phyloP scores from a whole-genome alignment of 495 filamentous ascomycete species.

The Baudoinia panamericana region DNA sequence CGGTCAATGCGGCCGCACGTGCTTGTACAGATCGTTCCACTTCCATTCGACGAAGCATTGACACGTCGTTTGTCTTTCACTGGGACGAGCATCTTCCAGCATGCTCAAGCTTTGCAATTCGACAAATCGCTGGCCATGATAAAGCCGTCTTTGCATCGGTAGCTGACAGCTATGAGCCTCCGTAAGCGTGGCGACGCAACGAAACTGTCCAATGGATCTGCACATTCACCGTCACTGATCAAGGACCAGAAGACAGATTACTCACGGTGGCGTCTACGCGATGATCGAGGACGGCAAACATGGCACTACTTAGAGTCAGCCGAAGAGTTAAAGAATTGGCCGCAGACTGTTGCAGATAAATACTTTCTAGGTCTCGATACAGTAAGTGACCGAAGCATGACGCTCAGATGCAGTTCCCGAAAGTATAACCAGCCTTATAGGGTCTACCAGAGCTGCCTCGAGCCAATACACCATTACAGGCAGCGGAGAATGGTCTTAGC shows the following conservation, averaged over 20 bases:
- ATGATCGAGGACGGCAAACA: conserved; percentile 73
- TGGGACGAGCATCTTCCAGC: not conserved
- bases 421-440: no score
- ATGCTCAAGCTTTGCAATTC: not conserved
- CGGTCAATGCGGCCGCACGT: no score
- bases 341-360: conserved; percentile 71
- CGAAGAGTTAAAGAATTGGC: conserved; percentile 62
- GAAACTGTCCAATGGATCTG: conserved; percentile 9
- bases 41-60: not conserved
- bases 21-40: conserved; percentile 6
- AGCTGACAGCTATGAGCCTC: conserved; percentile 5
- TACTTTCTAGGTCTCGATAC: conserved; percentile 65
- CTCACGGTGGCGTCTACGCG: conserved; percentile 67
- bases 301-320: conserved; percentile 87
- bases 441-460: conserved; percentile 46
- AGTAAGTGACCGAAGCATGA: conserved; percentile 33
- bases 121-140: not conserved
- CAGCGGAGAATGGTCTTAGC: conserved; percentile 66
- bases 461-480: conserved; percentile 58
- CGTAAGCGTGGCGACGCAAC: conserved; percentile 13
- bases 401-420: no score
- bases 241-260: conserved; percentile 48
- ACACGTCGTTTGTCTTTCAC: not conserved
- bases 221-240: not conserved
- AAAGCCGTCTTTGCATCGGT: not conserved